Evolutionary conservation across 106 monocot species (phyloP), one percentile per base, ranked within the genome.

Genomic region (Dendrobium huoshanense): DNA sequence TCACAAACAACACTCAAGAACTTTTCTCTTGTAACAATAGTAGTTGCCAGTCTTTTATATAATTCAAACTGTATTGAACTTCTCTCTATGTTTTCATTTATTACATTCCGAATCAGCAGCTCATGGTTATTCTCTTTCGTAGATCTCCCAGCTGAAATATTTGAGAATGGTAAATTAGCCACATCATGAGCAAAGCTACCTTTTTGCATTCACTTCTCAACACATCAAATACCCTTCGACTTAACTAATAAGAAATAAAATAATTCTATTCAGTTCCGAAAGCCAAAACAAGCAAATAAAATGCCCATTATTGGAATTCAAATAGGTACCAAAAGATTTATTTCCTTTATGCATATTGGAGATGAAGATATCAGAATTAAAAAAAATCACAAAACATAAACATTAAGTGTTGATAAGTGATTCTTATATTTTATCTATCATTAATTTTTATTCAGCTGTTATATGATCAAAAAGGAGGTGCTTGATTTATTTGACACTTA

Each of bases 31-130:
- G 84, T 70, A 75, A 97, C 83, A 77, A 92, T 64, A 82, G 85
- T 79, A 19, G 94, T 97, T 22, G 96, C 92, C 65, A 82, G 80
- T 67, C 85, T 94, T 80, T 97, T 97, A 79, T 97, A 97, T 86
- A 90, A 82, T 70, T 97, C 96, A 89, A 97, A 97, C 25, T 55
- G 93, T 37, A 90, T 41, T 9, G 81, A 77, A 73, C 80, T 76
- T 79, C 37, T 78, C 61, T 86, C 83, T 16, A 65, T 33, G 73
- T 61, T 80, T 54, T 78, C 84, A 44, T 64, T 20, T 77, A 40
- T 22, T 27, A 48, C 17, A 42, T 27, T 58, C 9, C 18, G 59
- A 24, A 16, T 41, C 22, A 25, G n/a, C 67, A 61, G 78, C 19
- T 20, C 77, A 27, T 72, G 25, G 9, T 11, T 11, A 42, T 22